Percentiles rank a stretch among this genome's conserved stretches.
Conservation (phyloP, 169 alveolate genomes). For the Eimeria brunetti region DNA sequence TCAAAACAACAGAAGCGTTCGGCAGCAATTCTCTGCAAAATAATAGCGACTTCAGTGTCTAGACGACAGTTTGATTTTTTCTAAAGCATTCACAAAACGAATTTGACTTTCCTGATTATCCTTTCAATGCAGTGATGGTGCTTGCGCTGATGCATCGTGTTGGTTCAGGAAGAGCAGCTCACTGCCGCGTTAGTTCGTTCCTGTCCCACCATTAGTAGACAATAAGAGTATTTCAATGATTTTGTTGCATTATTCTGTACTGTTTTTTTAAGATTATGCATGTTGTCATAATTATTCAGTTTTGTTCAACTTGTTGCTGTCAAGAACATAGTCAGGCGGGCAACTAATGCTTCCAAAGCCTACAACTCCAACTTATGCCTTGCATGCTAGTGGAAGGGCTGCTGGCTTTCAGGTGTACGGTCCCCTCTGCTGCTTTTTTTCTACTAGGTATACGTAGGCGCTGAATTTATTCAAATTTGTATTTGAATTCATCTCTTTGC, state of each 20-base stretch:
- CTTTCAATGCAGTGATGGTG: not conserved
- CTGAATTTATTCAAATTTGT: not conserved
- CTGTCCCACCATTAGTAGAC: not conserved
- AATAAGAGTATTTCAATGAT: not conserved
- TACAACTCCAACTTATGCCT: not conserved
- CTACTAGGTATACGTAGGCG: not conserved
- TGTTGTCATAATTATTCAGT: not conserved
- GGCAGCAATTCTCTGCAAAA: not conserved
- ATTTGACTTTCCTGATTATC: not conserved
- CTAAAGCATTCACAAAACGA: not conserved
- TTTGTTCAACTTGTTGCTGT: not conserved
- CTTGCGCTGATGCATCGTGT: not conserved
- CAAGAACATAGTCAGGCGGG: not conserved
- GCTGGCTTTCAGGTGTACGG: not conserved
- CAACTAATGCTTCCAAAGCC: not conserved
- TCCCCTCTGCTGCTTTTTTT: not conserved
- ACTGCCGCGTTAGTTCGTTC: not conserved
- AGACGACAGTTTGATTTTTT: not conserved
- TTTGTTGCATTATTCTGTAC: not conserved
- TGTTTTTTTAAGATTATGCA: not conserved
- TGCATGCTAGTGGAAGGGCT: constrained; percentile 3
- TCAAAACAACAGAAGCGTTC: not conserved
- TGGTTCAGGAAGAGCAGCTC: not conserved
- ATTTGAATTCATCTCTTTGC: not conserved
- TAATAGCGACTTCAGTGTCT: not conserved